Percentiles rank a stretch among this genome's conserved stretches.
These are phyloP conservation scores for Aspergillus sparsus DNA, from an alignment of 495 filamentous ascomycete species.

Conservation along the genomic window DNA sequence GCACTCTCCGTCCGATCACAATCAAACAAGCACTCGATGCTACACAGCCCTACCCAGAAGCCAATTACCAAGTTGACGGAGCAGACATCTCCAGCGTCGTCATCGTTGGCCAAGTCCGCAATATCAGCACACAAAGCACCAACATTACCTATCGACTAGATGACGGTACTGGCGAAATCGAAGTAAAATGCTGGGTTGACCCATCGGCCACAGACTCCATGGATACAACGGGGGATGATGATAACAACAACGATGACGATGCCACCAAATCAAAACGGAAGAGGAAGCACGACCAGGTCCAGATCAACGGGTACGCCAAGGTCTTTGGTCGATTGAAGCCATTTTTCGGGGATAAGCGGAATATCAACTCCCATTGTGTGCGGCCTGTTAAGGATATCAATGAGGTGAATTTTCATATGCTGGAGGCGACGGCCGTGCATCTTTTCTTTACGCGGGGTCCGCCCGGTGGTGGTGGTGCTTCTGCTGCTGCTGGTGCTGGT, in stretches of 20 bases:
- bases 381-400: constrained; percentile 80
- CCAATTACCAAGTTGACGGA: constrained; percentile 77
- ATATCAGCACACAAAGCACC: constrained; percentile 80
- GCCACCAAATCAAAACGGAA: neutral
- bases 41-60: constrained; percentile 68
- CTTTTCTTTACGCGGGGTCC: constrained; percentile 81
- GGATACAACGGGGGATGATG: constrained; percentile 36
- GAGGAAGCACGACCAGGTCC: constrained; percentile 48
- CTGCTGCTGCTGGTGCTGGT: constrained; percentile 26
- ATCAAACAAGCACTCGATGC: constrained; percentile 91
- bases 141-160: constrained; percentile 91
- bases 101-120: constrained; percentile 86
- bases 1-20: constrained; percentile 87
- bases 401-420: constrained; percentile 84
- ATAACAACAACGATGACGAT: constrained; percentile 36
- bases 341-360: constrained; percentile 71
- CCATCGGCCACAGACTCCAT: constrained; percentile 50
- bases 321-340: constrained; percentile 76
- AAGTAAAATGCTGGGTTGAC: constrained; percentile 93
- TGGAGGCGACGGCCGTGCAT: constrained; percentile 87
- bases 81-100: constrained; percentile 63
- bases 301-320: constrained; percentile 75
- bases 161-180: constrained; percentile 89
- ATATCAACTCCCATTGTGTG: constrained; percentile 79
- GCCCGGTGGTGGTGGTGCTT: constrained; percentile 42